Evolutionary conservation across 2,329 filamentous ascomycete species (phyloP), one percentile per base, ranked within the genome.

Genomic region (Stylonectria norvegica): DNA sequence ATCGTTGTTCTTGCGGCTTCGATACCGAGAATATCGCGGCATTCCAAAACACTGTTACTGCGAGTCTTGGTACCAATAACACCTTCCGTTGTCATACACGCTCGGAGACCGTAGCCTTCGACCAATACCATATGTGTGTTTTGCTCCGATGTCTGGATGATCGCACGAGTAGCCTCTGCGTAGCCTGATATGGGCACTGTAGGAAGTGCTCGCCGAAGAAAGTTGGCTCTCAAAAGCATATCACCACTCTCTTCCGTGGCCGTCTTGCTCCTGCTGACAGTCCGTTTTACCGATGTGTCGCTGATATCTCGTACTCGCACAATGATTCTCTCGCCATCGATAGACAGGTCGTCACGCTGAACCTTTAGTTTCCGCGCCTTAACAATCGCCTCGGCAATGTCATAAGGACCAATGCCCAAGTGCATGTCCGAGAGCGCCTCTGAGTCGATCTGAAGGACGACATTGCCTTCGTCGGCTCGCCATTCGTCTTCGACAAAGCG

Each of bases 1-100:
- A 98, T 97, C 5, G 90, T 95, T 4, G 78, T 79, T 44, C 91
- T 82, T 3, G 93, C 93, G 1, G 93, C 93, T 71, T 98, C 93
- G 56, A 98, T 96, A 35, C 93, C 93, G 4, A 98, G 79, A 0
- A 97, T 83, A 17, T 93, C 82, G 23, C 80, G 76, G 55, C 83
- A 85, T 67, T 98, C 93, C 78, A 96, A 88, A 52, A 98, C 83
- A 58, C 83, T 89, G 71, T 98, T 98, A 47, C 85, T 84, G 7
- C 75, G 77, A 3, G 83, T 85, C 52, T 76, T 72, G 15, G 80
- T 83, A 40, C 90, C 89, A 40, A 94, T 75, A 5, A 98, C 86
- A 48, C 93, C 93, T 47, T 90, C 86, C 0, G 93, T 98, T 8
- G 83, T 95, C 84, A 98, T 94, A 69, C 90, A 96, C 20, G 81